Conservation (phyloP, 306 rosid species). For the Dalbergia oliveri region DNA sequence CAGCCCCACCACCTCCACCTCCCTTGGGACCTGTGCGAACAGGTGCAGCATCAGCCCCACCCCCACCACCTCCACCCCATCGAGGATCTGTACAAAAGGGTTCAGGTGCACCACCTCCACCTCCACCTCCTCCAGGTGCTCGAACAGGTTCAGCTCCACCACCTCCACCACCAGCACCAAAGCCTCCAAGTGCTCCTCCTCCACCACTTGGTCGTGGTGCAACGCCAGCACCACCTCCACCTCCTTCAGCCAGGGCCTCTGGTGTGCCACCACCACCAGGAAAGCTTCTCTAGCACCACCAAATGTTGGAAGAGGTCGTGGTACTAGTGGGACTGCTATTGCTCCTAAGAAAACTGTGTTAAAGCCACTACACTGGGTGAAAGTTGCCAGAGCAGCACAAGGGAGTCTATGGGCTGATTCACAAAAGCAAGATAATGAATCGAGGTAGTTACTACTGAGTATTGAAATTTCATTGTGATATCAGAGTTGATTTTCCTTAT, state of each 20-base stretch:
- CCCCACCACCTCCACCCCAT: slow-evolving; percentile 67
- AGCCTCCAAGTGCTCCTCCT: slow-evolving; percentile 62
- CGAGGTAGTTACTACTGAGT: slow-evolving; percentile 64
- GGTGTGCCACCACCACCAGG: slow-evolving; percentile 53
- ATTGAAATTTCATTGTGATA: slow-evolving; percentile 39
- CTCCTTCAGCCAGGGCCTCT: slow-evolving; percentile 37
- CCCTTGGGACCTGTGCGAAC: slow-evolving; percentile 35
- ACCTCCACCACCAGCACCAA: slow-evolving; percentile 59
- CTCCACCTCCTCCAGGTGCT: slow-evolving; percentile 58
- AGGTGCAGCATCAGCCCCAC: slow-evolving; percentile 31
- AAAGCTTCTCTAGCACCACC: slow-evolving; percentile 59
- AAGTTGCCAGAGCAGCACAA: slow-evolving; percentile 86
- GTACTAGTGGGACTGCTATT: slow-evolving; percentile 51
- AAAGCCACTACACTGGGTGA: slow-evolving; percentile 96
- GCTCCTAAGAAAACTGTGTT: slow-evolving; percentile 78
- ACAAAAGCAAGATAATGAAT: slow-evolving; percentile 73
- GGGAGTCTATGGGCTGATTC: slow-evolving; percentile 99
- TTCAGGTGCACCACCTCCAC: slow-evolving; percentile 48
- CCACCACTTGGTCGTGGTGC: slow-evolving; percentile 50
- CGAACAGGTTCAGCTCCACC: slow-evolving; percentile 43
- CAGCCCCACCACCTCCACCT: slow-evolving; percentile 49
- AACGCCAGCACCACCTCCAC: slow-evolving; percentile 42
- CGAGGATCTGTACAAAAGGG: slow-evolving; percentile 46
- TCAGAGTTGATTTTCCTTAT: slow-evolving; percentile 10
- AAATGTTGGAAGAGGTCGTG: slow-evolving; percentile 73